Evolutionary conservation across 2,329 filamentous ascomycete genomes (phyloP), one percentile per base, ranked within the genome.

Genomic region (Colletotrichum coccodes): DNA sequence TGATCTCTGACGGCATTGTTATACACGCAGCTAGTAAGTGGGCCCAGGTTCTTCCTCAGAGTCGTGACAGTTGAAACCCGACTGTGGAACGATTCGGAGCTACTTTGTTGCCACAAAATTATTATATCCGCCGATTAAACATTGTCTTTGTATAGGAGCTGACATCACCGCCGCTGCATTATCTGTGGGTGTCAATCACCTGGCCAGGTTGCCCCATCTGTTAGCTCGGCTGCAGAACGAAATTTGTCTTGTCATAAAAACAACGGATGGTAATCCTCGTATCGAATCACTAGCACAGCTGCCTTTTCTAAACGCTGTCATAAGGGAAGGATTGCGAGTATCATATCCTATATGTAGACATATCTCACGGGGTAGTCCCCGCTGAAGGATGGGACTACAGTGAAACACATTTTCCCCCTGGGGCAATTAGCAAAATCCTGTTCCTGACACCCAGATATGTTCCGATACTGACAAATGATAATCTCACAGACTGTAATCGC

Each of bases 261-360:
- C 11, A 8, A 11, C 18, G 8, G 14, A n/a, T 16, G 42, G n/a
- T n/a, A n/a, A n/a, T n/a, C 53, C 60, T 42, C 34, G 32, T 3
- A 30, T 64, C 23, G 60, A 64, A 40, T 9, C 21, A 3, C 64
- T 68, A 14, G 60, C 53, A 34, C 23, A 42, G 9, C 28, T 68
- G 11, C 64, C 60, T 23, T 40, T 68, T 8, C 64, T 68, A 7
- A 63, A 64, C 21, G 64, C 64, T 12, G 53, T 57, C 1, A n/a
- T 68, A n/a, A 68, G 59, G 30, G 64, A 68, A 47, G 64, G 64
- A 4, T n/a, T 68, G 21, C 64, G 64, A n/a, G 53, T 68, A 1
- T 64, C 64, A 3, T 64, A 53, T 23, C 64, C 64, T 7, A 64
- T 54, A 23, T 60, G 64, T 12, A 44, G 52, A n/a, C 52, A 62